Evolutionary conservation across 306 rosid genomes (phyloP), one percentile per base, ranked within the genome.

Genomic region (Bauhinia variegata): DNA sequence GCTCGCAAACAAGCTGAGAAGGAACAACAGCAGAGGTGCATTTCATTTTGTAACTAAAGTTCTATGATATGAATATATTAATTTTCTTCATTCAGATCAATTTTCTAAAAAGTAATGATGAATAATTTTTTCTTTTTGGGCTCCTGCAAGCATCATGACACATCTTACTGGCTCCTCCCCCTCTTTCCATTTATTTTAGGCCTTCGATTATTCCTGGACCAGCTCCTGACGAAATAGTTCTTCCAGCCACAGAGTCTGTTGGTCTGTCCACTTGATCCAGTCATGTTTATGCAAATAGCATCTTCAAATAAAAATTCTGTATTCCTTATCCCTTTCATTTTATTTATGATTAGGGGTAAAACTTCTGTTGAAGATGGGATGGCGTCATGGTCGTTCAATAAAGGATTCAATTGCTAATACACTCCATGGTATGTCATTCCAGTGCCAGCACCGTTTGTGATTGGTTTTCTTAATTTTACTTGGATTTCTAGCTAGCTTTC

Each of bases 161-260:
- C 44, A 14, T 63, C 52, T 68, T 79, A 63, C 30, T 54, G 55
- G 32, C 54, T 77, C 63, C 16, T 11, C 52, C 33, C 64, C 53
- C 19, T 72, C 15, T 63, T 50, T 60, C 63, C 33, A 48, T 73
- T 50, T 32, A 39, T 70, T 80, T 75, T 69, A 93, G 99, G 83
- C 92, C 99, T 41, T 90, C 97, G 65, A 78, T 87, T 68, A 93
- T 93, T 72, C 99, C 97, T 54, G 99, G 99, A 75, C 99, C 91
- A 33, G 86, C 82, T 72, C 99, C 97, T 33, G 99, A 90, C 81
- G 97, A 90, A 75, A 14, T 93, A 70, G 79, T 90, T 65, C 85
- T 88, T 80, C 99, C 97, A 33, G 87, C 86, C 54, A 73, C 95
- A 31, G 97, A 90, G 77, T 90, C 97, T 63, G 81, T 93, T 78